phyloP scores from a whole-genome alignment of 208 protist genomes.

The Acanthamoeba sp. region DNA sequence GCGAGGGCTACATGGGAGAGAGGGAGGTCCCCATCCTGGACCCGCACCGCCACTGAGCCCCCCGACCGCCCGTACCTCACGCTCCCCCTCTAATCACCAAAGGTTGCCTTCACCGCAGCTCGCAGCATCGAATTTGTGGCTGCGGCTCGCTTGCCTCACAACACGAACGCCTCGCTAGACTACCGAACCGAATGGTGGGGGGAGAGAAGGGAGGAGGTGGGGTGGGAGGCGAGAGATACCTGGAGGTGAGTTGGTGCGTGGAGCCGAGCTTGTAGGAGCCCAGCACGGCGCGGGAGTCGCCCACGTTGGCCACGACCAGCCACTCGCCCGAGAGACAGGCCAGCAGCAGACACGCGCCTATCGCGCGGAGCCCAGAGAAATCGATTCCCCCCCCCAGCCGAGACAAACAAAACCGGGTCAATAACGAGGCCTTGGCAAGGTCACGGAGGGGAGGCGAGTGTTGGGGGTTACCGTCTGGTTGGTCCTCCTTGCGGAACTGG shows the following conservation, averaged over 20 bases:
- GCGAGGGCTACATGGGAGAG: not conserved
- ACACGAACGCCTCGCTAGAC: too few species aligned
- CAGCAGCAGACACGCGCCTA: slow-evolving; percentile 29
- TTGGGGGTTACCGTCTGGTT: not conserved
- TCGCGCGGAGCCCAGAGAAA: too few species aligned
- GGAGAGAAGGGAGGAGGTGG: too few species aligned
- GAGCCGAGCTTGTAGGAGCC: slow-evolving; percentile 9
- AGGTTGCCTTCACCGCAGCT: too few species aligned
- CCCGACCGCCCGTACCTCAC: not conserved
- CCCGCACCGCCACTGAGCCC: not conserved
- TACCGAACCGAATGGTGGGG: too few species aligned
- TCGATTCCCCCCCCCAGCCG: too few species aligned
- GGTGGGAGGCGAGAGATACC: not conserved
- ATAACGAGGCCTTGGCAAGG: too few species aligned
- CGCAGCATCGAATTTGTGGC: too few species aligned
- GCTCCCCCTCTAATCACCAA: too few species aligned
- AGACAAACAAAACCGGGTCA: not conserved
- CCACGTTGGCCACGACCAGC: slow-evolving; percentile 42
- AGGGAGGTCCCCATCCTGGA: not conserved
- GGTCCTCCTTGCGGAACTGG: slow-evolving; percentile 23
- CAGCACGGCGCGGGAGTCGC: slow-evolving; percentile 44
- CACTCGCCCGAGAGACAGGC: slow-evolving; percentile 24
- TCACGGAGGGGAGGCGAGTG: not conserved
- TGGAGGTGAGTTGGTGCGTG: not conserved
- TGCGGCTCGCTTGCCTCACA: too few species aligned